Conservation (phyloP, 306 rosid species). For the Arachis hypogaea region DNA sequence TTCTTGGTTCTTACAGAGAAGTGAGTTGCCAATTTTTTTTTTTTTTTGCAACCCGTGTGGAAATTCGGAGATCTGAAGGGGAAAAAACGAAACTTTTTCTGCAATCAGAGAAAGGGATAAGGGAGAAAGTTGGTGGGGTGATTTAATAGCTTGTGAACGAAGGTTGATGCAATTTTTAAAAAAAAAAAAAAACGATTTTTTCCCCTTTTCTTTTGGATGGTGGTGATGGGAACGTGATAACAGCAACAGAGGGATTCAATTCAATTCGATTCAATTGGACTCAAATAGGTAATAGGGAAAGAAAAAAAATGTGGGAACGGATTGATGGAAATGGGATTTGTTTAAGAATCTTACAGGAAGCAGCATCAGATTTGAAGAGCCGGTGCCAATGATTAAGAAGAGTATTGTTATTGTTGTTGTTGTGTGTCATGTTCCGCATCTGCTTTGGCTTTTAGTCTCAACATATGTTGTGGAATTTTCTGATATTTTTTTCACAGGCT, state of each 20-base stretch:
- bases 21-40: background rate
- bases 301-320: constrained; percentile 2
- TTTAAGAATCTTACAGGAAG: background rate
- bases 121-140: constrained; percentile 52
- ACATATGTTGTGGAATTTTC: background rate
- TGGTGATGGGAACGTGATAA: constrained; percentile 49
- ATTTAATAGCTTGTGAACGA: constrained; percentile 47
- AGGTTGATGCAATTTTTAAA: constrained; percentile 8
- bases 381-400: constrained; percentile 28
- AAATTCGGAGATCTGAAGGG: constrained; percentile 41
- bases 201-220: background rate
- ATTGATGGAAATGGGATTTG: constrained; percentile 4
- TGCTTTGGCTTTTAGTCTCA: background rate
- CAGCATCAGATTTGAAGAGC: constrained; percentile 18
- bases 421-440: constrained; percentile 23
- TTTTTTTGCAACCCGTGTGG: constrained; percentile 6
- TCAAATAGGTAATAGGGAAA: background rate
- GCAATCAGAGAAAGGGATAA: constrained; percentile 16
- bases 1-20: background rate
- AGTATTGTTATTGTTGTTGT: background rate
- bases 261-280: background rate
- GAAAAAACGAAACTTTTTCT: constrained; percentile 30
- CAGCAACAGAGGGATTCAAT: constrained; percentile 26
- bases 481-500: background rate
- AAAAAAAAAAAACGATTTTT: background rate